phyloP scores from a whole-genome alignment of 176 grass and related monocot species.

The Oryza rufipogon region DNA sequence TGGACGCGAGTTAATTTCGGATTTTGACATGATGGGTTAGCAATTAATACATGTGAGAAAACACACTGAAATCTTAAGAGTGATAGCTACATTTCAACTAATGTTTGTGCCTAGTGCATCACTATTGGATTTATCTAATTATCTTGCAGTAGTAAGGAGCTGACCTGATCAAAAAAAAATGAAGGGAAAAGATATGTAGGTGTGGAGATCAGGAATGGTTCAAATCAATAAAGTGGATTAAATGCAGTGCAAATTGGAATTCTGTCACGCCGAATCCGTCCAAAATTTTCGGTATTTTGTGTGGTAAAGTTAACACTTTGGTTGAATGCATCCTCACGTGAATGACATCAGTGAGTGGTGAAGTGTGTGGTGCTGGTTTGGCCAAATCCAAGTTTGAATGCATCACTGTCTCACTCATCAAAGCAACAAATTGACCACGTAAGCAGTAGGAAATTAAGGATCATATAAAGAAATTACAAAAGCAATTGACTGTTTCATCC shows the following conservation, averaged over 20 bases:
- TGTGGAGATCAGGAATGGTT: not conserved
- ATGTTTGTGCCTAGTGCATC: not conserved
- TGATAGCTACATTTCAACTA: slow-evolving; percentile 9
- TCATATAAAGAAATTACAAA: not conserved
- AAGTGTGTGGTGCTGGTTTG: slow-evolving; percentile 1
- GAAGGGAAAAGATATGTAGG: not conserved
- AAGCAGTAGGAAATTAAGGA: not conserved
- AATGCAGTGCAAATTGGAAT: not conserved
- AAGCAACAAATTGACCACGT: not conserved
- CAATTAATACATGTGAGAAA: slow-evolving; percentile 1
- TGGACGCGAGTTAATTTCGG: not conserved
- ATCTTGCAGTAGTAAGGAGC: not conserved
- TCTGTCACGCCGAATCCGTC: not conserved
- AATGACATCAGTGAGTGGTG: slow-evolving; percentile 8
- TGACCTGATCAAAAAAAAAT: slow-evolving; percentile 11
- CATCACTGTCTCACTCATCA: not conserved
- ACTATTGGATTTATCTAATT: not conserved
- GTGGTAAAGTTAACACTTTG: not conserved
- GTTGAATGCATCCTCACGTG: not conserved
- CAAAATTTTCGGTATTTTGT: not conserved
- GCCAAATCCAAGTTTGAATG: slow-evolving; percentile 38
- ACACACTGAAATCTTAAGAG: not conserved
- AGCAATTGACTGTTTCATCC: slow-evolving; percentile 30
- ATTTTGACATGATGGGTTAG: not conserved
- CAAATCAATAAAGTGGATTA: not conserved